Evolutionary conservation across 2,329 filamentous ascomycete genomes (phyloP).

Genomic region (Dothidotthia symphoricarpi): DNA sequence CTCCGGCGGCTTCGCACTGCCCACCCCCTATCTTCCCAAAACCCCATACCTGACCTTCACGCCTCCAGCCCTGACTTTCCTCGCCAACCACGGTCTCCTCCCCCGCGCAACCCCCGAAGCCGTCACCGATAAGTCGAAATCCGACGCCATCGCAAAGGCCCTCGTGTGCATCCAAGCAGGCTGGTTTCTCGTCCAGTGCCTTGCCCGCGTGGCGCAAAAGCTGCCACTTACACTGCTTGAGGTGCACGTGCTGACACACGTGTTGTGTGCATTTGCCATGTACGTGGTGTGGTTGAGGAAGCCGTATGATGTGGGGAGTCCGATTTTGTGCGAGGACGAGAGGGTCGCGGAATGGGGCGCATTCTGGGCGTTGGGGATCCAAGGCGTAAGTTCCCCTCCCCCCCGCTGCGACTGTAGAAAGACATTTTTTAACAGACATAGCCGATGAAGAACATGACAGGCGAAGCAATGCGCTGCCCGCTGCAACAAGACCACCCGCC

Average conservation of each 20-base stretch:
- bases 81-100: conserved; percentile 15
- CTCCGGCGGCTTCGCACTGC: conserved; percentile 18
- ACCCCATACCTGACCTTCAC: conserved; percentile 15
- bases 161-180: conserved; percentile 41
- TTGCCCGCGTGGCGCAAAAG: conserved; percentile 30
- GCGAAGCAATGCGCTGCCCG: neutral
- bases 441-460: neutral
- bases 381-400: conserved; percentile 1
- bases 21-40: conserved; percentile 7
- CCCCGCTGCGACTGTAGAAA: neutral
- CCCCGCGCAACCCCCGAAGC: conserved; percentile 7
- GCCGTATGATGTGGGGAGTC: conserved; percentile 25
- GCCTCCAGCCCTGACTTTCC: conserved; percentile 10
- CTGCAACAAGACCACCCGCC: neutral
- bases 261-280: conserved; percentile 36
- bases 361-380: conserved; percentile 9
- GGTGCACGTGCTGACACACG: conserved; percentile 38
- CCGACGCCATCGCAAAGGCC: conserved; percentile 15
- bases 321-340: conserved; percentile 13
- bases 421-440: neutral
- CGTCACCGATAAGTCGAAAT: conserved; percentile 23
- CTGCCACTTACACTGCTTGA: conserved; percentile 44
- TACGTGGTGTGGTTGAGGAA: conserved; percentile 40
- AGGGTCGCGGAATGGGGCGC: conserved; percentile 11
- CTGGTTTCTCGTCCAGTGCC: conserved; percentile 43